Evolutionary conservation across 345 rosid genomes (phyloP), one percentile per base, ranked within the genome.

Genomic region (Rhodomyrtus tomentosa): DNA sequence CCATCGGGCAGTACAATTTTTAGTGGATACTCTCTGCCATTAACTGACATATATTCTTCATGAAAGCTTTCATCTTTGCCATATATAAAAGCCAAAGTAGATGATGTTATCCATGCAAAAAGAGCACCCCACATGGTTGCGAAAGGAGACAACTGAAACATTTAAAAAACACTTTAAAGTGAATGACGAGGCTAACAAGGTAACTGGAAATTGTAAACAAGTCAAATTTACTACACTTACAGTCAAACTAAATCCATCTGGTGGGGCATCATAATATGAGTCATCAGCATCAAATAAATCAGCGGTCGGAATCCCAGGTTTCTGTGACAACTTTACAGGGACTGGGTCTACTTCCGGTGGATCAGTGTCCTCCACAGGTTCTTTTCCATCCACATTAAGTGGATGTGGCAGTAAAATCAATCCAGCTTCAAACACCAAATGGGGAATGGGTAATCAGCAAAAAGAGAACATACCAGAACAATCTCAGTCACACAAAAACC

Each of bases 41-140:
- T 92, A 85, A 94, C 92, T 42, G 83, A 86, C 83, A 89, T 51
- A 87, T 93, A 95, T 40, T 94, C 95, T 88, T 93, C 99, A 83
- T 91, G 90, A 87, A 86, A 87, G 85, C 90, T 91, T 84, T 92
- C 98, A 83, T 97, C 99, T 89, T 91, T 91, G 72, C 98, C 96
- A 82, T 95, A 95, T 84, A 95, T 92, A 87, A 91, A 95, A 59
- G 98, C 98, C 90, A 97, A 89, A 45, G 96, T 93, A 84, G 98
- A 95, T 50, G 98, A 91, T n/a, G 98, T 93, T 85, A 92, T 89
- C 99, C 99, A 97, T 48, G 92, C 92, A 91, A 97, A 95, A 82
- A 95, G 93, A 40, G 93, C 88, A 90, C 93, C 91, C 98, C 98
- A 97, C 98, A 94, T 93, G 50, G 92, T 93, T 59, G 98, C 98